Percentiles rank a stretch among this genome's conserved stretches.
phyloP scores from a whole-genome alignment of 2,329 filamentous ascomycete genomes.

The Samsoniella hepiali region DNA sequence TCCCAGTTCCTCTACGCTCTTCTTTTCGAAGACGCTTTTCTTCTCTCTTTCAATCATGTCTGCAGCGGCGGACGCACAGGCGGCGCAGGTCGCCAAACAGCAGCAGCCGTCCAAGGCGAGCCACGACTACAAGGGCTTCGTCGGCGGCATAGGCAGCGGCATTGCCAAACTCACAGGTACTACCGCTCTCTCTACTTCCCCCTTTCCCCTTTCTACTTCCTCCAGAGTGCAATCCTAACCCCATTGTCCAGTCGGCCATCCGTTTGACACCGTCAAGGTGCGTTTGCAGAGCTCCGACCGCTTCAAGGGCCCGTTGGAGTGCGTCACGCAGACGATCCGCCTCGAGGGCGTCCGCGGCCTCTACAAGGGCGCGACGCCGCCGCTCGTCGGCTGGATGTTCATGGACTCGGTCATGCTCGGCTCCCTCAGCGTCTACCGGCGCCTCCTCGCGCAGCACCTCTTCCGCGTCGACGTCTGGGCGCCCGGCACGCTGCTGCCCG shows the following conservation, averaged over 20 bases:
- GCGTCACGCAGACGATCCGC: slow-evolving; percentile 76
- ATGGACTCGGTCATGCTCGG: slow-evolving; percentile 94
- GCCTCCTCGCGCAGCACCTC: slow-evolving; percentile 74
- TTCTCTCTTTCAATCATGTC: background rate
- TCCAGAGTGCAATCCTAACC: slow-evolving; percentile 13
- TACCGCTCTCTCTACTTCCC: background rate
- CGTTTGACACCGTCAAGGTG: slow-evolving; percentile 96
- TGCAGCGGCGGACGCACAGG: background rate
- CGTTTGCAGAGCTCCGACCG: slow-evolving; percentile 80
- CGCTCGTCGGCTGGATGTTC: slow-evolving; percentile 95
- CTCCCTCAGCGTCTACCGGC: slow-evolving; percentile 84
- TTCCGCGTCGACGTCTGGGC: slow-evolving; percentile 53
- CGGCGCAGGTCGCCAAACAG: slow-evolving; percentile 31
- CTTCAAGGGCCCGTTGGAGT: slow-evolving; percentile 84
- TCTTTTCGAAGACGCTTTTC: background rate
- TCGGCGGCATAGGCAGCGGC: slow-evolving; percentile 92
- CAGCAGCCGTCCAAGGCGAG: slow-evolving; percentile 21
- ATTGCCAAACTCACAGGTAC: slow-evolving; percentile 83
- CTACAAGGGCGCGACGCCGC: slow-evolving; percentile 93
- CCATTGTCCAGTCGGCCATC: slow-evolving; percentile 53
- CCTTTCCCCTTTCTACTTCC: background rate
- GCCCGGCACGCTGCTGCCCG: slow-evolving; percentile 26
- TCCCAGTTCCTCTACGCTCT: background rate
- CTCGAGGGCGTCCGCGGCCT: slow-evolving; percentile 82
- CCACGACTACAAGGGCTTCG: slow-evolving; percentile 85